Conservation (phyloP, 2,329 filamentous ascomycete genomes). For the Cadophora luteo-olivacea region DNA sequence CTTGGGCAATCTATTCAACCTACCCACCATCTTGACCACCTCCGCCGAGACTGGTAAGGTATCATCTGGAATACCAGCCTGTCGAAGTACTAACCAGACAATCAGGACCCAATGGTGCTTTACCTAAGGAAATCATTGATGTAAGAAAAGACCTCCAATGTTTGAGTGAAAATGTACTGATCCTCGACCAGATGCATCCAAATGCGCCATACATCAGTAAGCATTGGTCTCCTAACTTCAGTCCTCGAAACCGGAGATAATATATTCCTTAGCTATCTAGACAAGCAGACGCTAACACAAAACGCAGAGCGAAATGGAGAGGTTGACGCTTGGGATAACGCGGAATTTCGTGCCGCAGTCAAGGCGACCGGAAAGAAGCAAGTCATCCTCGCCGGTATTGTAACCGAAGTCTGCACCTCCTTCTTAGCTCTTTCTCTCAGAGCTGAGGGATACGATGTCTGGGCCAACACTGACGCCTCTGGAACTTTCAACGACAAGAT, state of each 20-base stretch:
- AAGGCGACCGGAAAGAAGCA: conserved; percentile 70
- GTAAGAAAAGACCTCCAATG: conserved; percentile 35
- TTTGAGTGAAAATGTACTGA: background rate
- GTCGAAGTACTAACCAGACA: background rate
- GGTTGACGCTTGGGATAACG: conserved; percentile 80
- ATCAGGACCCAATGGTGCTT: conserved; percentile 70
- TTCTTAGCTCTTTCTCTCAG: conserved; percentile 77
- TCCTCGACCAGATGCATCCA: conserved; percentile 59
- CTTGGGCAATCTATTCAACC: conserved; percentile 68
- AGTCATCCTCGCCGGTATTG: conserved; percentile 74
- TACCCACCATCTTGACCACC: conserved; percentile 74
- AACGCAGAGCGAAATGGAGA: conserved; percentile 57
- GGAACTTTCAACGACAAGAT: conserved; percentile 69
- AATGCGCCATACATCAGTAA: conserved; percentile 64
- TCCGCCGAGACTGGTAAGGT: conserved; percentile 63
- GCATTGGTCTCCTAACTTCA: background rate
- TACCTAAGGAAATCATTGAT: conserved; percentile 72
- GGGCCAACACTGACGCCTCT: conserved; percentile 74
- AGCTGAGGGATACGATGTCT: conserved; percentile 75
- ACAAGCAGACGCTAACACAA: conserved; percentile 35
- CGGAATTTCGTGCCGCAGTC: conserved; percentile 70
- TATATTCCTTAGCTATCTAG: too few species aligned
- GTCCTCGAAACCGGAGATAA: too few species aligned
- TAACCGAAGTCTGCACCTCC: conserved; percentile 77
- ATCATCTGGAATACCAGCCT: background rate